These are phyloP conservation scores for Dryas integrifolia DNA, from an alignment of 331 rosid genomes.

Conservation along the genomic window DNA sequence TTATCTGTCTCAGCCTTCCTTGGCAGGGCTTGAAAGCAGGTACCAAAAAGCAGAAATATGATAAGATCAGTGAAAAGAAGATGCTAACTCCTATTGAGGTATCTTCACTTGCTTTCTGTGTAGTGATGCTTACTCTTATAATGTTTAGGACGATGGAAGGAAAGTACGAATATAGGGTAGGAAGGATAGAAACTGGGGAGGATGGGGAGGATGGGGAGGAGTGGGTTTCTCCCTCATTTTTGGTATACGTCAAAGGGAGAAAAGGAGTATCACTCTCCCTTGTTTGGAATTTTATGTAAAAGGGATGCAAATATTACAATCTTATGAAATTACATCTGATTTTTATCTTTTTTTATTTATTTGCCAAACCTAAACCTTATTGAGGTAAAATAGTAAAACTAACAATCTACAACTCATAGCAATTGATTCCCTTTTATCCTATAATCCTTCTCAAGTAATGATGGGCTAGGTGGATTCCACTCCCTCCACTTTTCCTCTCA, in stretches of 20 bases:
- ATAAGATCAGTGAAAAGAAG: constrained; percentile 98
- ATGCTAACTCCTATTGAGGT: constrained; percentile 96
- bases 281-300: not conserved
- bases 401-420: constrained; percentile 2
- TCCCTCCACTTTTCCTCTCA: not conserved
- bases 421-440: not conserved
- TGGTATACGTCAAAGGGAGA: not conserved
- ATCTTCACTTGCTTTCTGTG: constrained; percentile 33
- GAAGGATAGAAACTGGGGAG: not conserved
- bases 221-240: not conserved
- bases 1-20: constrained; percentile 76
- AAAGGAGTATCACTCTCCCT: not conserved
- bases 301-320: not conserved
- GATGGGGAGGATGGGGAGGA: too few relatives aligned
- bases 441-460: not conserved
- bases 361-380: not conserved
- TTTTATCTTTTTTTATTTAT: not conserved
- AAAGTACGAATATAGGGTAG: not conserved
- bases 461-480: not conserved
- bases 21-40: constrained; percentile 99
- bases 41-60: constrained; percentile 92
- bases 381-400: not conserved
- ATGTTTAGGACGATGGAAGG: not conserved
- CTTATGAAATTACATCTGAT: not conserved
- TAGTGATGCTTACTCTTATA: not conserved